phyloP scores from a whole-genome alignment of 2,329 filamentous ascomycete species.

The Phialophora chinensis region DNA sequence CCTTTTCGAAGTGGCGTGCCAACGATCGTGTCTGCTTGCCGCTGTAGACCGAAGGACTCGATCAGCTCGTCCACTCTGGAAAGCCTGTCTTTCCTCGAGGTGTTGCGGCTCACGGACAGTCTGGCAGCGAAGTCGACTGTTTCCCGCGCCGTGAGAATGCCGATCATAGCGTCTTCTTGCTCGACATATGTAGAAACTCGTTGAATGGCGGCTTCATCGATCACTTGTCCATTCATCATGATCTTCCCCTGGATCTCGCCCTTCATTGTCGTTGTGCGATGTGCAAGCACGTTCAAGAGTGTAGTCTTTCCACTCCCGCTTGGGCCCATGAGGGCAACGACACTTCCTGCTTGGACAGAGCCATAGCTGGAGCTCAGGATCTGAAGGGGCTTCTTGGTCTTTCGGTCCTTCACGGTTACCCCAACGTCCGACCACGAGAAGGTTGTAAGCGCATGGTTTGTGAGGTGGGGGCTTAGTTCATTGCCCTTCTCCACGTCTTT shows the following conservation, averaged over 20 bases:
- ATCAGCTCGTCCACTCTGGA: constrained; percentile 71
- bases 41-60: constrained; percentile 72
- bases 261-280: constrained; percentile 60
- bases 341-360: constrained; percentile 65
- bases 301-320: constrained; percentile 79
- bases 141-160: constrained; percentile 78
- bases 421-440: constrained; percentile 71
- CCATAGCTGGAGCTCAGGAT: constrained; percentile 70
- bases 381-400: constrained; percentile 66
- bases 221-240: constrained; percentile 66
- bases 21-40: constrained; percentile 73
- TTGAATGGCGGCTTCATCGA: constrained; percentile 64
- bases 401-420: constrained; percentile 74
- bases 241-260: constrained; percentile 61
- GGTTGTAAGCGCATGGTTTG: constrained; percentile 67
- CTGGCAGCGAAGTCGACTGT: constrained; percentile 79
- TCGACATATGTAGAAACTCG: constrained; percentile 79
- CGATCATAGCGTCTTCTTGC: constrained; percentile 84
- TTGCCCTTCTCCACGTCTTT: constrained; percentile 28
- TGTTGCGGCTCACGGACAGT: constrained; percentile 62
- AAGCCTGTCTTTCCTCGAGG: constrained; percentile 64
- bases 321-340: constrained; percentile 83
- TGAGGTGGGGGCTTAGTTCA: constrained; percentile 55
- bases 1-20: constrained; percentile 84
- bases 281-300: constrained; percentile 78